Evolutionary conservation across 2,329 filamentous ascomycete genomes (phyloP), one percentile per base, ranked within the genome.

Genomic region (Hymenoscyphus albidus): DNA sequence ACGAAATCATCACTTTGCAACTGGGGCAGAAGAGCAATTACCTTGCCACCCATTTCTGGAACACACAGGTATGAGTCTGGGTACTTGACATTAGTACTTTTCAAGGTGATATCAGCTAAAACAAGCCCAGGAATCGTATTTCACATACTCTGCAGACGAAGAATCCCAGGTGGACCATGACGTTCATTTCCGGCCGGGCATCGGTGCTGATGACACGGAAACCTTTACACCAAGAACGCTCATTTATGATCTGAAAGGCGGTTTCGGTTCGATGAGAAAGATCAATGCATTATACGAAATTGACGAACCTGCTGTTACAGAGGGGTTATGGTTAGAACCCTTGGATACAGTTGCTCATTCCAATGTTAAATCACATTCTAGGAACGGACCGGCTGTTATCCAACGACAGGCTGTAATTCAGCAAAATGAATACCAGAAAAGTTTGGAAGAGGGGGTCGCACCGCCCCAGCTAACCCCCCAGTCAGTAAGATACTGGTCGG

Each of bases 41-140:
- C 74, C 80, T 96, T 27, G 93, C 90, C 38, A 96, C 93, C 0
- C 95, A 99, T 80, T 99, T 97, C 77, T 99, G 95, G 95, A 99
- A 99, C 73, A 83, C 91, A 5, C 94, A 97, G 82, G 91, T 92
- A 73, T 68, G 27, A 27, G 27, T 27, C 27, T 27, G 74, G 35
- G 44, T 31, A 13, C 48, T 6, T 31, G 57, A 42, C 35, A 16
- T 63, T 58, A 48, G 10, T 62, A 6, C 48, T 14, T 44, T 13
- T 4, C 18, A 40, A 56, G 61, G 71, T 62, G 13, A 22, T 54
- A 54, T 54, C 48, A 54, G 18, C 48, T 54, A 54, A 27, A 12
- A 54, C 10, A 63, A 61, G 18, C n/a, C 12, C 68, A 97, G 90
- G 95, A 99, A 82, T 97, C 94, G 0, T 99, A 99, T 78, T 98